Evolutionary conservation across 140 eudicot genomes (phyloP).

Genomic region (Ambrosia hybrid): DNA sequence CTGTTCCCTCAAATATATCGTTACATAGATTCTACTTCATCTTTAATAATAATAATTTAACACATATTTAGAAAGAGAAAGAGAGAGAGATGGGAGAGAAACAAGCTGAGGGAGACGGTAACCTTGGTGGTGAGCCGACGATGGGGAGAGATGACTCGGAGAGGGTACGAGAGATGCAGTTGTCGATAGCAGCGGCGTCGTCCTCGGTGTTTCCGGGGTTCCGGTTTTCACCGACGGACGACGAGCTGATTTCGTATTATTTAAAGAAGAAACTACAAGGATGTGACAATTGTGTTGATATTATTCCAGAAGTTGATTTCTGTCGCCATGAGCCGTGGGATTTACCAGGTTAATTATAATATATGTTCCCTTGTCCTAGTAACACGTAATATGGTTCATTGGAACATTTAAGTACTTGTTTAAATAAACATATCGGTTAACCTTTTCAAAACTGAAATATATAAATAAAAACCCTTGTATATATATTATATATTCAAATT

Average conservation of each 20-base stretch:
- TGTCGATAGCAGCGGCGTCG: slow-evolving; percentile 54
- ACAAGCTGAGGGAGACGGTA: slow-evolving; percentile 14
- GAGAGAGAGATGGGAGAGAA: slow-evolving; percentile 21
- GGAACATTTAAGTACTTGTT: too few species aligned
- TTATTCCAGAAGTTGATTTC: slow-evolving; percentile 74
- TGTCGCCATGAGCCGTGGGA: slow-evolving; percentile 91
- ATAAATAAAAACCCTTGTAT: too few species aligned
- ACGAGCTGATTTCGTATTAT: slow-evolving; percentile 68
- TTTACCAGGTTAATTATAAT: slow-evolving; percentile 61
- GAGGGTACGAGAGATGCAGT: slow-evolving; percentile 46
- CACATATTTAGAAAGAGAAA: slow-evolving; percentile 5
- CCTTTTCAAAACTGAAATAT: too few species aligned
- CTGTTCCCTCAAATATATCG: slow-evolving; percentile 9
- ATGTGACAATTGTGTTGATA: slow-evolving; percentile 52
- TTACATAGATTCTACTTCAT: slow-evolving; percentile 8
- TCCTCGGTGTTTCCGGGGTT: slow-evolving; percentile 85
- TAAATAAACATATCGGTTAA: too few species aligned
- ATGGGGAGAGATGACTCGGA: slow-evolving; percentile 21
- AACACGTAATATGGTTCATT: too few species aligned
- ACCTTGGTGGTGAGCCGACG: slow-evolving; percentile 6
- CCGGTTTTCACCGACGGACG: slow-evolving; percentile 83
- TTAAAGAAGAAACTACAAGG: slow-evolving; percentile 77
- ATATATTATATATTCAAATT: too few species aligned
- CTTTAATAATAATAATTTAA: not conserved
- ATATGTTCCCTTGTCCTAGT: not conserved